phyloP scores from a whole-genome alignment of 805 yeast genomes.

The Teunomyces atbi region DNA sequence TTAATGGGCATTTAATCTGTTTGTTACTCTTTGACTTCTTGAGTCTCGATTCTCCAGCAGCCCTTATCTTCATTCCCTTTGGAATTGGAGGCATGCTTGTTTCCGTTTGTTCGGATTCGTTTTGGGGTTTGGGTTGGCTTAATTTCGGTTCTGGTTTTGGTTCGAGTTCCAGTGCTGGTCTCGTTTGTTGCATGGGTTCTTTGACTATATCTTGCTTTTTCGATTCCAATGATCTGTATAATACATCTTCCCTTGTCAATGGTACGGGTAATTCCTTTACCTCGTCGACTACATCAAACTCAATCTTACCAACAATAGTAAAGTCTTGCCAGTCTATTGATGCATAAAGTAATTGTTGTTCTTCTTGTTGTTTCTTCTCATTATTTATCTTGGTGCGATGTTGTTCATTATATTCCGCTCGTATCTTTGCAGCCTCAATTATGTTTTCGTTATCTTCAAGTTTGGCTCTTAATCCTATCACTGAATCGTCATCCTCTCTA shows the following conservation, averaged over 20 bases:
- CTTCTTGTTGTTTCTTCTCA: slow-evolving; percentile 35
- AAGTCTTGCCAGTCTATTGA: slow-evolving; percentile 89
- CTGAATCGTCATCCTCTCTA: slow-evolving; percentile 7
- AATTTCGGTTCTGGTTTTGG: slow-evolving; percentile 8
- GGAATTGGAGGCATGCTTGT: slow-evolving; percentile 17
- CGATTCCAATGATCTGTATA: slow-evolving; percentile 59
- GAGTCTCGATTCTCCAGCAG: slow-evolving; percentile 69
- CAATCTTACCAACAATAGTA: slow-evolving; percentile 64
- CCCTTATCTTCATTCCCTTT: slow-evolving; percentile 61
- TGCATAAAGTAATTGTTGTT: slow-evolving; percentile 53
- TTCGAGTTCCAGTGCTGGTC: slow-evolving; percentile 19
- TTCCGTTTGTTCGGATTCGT: neutral
- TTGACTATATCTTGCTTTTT: slow-evolving; percentile 33
- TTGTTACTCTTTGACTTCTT: slow-evolving; percentile 26
- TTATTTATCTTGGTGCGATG: slow-evolving; percentile 28
- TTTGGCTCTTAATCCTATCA: slow-evolving; percentile 9
- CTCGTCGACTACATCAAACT: slow-evolving; percentile 60
- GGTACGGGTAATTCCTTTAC: slow-evolving; percentile 57
- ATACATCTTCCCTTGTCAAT: slow-evolving; percentile 53
- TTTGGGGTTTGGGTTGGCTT: neutral
- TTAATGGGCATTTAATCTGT: slow-evolving; percentile 72
- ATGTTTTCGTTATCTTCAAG: slow-evolving; percentile 30
- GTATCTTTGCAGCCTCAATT: slow-evolving; percentile 44
- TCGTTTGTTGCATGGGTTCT: slow-evolving; percentile 24
- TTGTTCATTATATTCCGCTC: slow-evolving; percentile 55